phyloP scores from a whole-genome alignment of 148 eudicot species.

The Vaccinium vitisidaea region DNA sequence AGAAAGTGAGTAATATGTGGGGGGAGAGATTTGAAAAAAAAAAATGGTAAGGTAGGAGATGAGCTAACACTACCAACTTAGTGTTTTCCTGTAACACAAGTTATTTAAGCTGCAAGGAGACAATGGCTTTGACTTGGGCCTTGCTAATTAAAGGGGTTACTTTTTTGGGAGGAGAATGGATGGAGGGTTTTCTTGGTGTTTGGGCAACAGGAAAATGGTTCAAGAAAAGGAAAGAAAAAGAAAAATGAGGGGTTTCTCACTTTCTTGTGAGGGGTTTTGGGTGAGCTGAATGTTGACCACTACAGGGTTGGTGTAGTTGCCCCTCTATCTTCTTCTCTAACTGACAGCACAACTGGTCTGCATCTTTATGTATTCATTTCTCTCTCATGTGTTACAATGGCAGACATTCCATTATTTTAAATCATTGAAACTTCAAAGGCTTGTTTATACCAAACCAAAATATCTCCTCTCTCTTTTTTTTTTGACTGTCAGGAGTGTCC shows the following conservation, averaged over 20 bases:
- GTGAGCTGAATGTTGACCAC: conserved; percentile 58
- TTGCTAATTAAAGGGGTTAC: background rate
- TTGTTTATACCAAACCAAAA: background rate
- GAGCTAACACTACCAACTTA: conserved; percentile 64
- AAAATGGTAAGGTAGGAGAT: conserved; percentile 39
- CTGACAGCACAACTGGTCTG: background rate
- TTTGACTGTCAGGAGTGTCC: no score
- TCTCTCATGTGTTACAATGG: background rate
- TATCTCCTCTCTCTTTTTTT: background rate
- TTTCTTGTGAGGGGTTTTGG: conserved; percentile 31
- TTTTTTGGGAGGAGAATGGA: background rate
- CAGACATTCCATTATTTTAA: background rate
- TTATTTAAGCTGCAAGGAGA: background rate
- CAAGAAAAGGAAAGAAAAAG: background rate
- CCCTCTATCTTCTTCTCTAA: conserved; percentile 11
- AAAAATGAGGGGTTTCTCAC: background rate
- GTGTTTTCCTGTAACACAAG: background rate
- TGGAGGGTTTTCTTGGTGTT: conserved; percentile 13
- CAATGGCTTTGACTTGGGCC: conserved; percentile 3
- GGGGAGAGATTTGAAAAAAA: conserved; percentile 1
- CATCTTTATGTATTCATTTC: background rate
- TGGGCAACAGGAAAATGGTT: conserved; percentile 17
- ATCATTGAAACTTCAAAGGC: background rate
- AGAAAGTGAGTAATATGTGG: conserved; percentile 6
- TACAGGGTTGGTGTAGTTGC: conserved; percentile 26